Base-by-base conservation (phyloP, 2,329 filamentous ascomycete genomes). In the Emmonsia crescens region DNA sequence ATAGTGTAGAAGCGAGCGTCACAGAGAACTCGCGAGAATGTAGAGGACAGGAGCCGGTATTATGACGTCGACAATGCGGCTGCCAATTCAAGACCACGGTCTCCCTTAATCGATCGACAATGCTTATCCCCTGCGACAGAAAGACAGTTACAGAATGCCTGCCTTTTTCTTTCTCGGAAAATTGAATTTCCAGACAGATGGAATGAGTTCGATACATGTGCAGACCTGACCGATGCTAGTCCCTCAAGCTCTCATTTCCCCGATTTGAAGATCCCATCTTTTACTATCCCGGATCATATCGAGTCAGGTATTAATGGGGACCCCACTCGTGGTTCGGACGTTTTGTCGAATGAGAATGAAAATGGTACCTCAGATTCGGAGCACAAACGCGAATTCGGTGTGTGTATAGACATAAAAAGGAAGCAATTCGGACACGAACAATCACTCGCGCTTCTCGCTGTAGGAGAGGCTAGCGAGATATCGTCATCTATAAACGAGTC, bases 161-260 rank as follows among this genome's bases (percentile, higher is more conserved):
- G 57, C 24, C 31, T 46, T 4, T 29, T 57, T 29, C 55, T 57
- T 6, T 57, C 24, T 10, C 38, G 27, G 55, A 57, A 46, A 38
- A 57, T 57, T n/a, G 24, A 57, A 57, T 57, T 29, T n/a, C 55
- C 55, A n/a, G 40, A 33, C 5, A 42, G 40, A 21, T 57, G 55
- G 55, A 46, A 44, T 5, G 55, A 57, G 8, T 57, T 46, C 33
- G 38, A 46, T 29, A 31, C 14, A 12, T 57, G 10, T 16, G 40
- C 55, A 16, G 40, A 42, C 40, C 24, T 16, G 1, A 14, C 16
- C 14, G 27, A 31, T 44, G 16, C 5, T 31, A 38, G 24, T 12
- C 14, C 5, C 14, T n/a, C 55, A 21, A 12, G 21, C 8, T 44
- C 38, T n/a, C 54, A 42, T 16, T 57, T 38, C 21, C 21, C 24